phyloP scores from a whole-genome alignment of 2,329 filamentous ascomycete genomes.

The Ceratocystis cacaofunesta region DNA sequence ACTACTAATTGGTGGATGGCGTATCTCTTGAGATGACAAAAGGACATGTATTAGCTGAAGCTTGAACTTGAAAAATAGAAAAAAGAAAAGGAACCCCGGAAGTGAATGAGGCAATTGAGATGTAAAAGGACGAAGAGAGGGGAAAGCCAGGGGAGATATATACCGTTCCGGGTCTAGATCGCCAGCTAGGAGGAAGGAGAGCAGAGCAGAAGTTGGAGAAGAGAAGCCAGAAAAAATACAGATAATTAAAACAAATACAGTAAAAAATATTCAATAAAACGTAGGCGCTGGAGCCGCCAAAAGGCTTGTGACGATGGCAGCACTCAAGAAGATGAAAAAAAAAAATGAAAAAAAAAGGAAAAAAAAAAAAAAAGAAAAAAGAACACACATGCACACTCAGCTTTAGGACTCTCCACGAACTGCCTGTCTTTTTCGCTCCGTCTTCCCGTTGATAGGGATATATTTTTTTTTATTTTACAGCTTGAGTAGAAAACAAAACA shows the following conservation, averaged over 20 bases:
- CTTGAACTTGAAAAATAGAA: background rate
- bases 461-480: too few relatives aligned
- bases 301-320: background rate
- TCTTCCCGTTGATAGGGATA: too few relatives aligned
- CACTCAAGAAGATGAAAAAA: background rate
- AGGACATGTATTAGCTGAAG: background rate
- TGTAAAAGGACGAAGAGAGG: background rate
- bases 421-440: background rate
- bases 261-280: background rate
- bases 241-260: background rate
- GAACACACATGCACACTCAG: background rate
- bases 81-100: background rate
- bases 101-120: background rate
- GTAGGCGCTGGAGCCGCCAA: background rate
- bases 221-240: background rate
- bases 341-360: background rate
- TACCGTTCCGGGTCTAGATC: background rate
- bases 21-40: background rate
- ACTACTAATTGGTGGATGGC: background rate
- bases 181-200: background rate
- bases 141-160: conserved; percentile 1
- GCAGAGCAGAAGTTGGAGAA: background rate
- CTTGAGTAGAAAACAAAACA: too few relatives aligned
- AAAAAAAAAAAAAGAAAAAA: background rate
- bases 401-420: background rate